Conservation (phyloP, 169 alveolate genomes). For the Cryptosporidium ryanae region DNA sequence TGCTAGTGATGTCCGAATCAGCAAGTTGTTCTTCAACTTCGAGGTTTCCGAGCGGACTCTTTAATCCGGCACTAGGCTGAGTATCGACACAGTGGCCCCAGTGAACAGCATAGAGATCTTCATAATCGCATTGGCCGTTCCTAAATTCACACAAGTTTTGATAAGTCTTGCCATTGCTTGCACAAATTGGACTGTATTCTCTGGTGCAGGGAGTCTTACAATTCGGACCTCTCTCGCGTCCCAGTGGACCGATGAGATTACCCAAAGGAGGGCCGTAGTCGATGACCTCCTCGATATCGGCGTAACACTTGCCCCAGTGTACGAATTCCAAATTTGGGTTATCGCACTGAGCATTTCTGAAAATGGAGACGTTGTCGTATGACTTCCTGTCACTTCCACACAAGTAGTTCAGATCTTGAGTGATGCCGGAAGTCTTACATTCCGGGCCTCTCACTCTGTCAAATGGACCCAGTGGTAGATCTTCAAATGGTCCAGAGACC, state of each 20-base stretch:
- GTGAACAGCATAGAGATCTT: neutral
- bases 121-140: slow-evolving; percentile 52
- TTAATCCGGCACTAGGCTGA: neutral
- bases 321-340: slow-evolving; percentile 21
- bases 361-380: slow-evolving; percentile 23
- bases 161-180: slow-evolving; percentile 15
- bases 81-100: slow-evolving; percentile 6
- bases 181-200: slow-evolving; percentile 33
- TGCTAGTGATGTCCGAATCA: neutral
- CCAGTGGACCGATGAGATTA: neutral
- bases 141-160: slow-evolving; percentile 17
- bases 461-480: slow-evolving; percentile 48
- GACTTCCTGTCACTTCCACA: slow-evolving; percentile 53
- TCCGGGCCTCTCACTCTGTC: slow-evolving; percentile 70
- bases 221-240: slow-evolving; percentile 19
- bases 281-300: neutral
- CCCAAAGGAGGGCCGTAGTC: slow-evolving; percentile 18
- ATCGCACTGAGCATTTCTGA: slow-evolving; percentile 71
- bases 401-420: neutral
- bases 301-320: slow-evolving; percentile 48
- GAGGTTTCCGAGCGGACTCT: neutral
- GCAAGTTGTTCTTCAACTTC: neutral
- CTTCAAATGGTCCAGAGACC: slow-evolving; percentile 46
- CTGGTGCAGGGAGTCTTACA: slow-evolving; percentile 46
- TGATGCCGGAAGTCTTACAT: neutral